Conservation (phyloP, 352 stramenopile genomes). For the Globisporangium takayamanum region DNA sequence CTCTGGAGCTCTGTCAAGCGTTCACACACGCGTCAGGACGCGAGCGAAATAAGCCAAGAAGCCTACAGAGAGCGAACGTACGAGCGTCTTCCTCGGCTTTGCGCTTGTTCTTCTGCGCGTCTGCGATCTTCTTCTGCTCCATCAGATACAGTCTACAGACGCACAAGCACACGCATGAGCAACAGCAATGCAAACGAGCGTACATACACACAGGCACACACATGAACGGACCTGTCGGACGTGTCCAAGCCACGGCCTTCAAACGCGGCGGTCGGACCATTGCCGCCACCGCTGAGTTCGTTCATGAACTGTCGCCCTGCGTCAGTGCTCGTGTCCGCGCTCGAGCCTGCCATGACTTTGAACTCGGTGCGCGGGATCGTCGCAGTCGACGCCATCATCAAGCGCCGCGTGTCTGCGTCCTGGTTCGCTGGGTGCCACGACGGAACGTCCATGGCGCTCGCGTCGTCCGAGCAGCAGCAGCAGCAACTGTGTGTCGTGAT, state of each 20-base stretch:
- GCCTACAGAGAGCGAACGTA: slow-evolving; percentile 12
- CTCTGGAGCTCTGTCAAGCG: slow-evolving; percentile 39
- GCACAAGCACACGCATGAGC: slow-evolving; percentile 4
- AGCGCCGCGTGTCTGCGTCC: slow-evolving; percentile 31
- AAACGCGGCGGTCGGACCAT: slow-evolving; percentile 14
- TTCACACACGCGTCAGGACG: background rate
- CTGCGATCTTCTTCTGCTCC: slow-evolving; percentile 53
- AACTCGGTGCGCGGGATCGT: slow-evolving; percentile 49
- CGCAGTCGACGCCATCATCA: slow-evolving; percentile 14
- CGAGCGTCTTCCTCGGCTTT: slow-evolving; percentile 25
- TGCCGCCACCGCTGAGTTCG: slow-evolving; percentile 32
- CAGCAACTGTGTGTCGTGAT: no score
- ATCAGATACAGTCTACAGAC: slow-evolving; percentile 44
- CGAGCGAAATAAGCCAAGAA: background rate
- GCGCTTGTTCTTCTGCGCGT: slow-evolving; percentile 27
- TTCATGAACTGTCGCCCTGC: slow-evolving; percentile 51
- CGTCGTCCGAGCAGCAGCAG: no score
- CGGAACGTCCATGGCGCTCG: slow-evolving; percentile 50
- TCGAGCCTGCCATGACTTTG: slow-evolving; percentile 56
- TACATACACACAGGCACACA: background rate
- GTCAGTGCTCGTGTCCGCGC: slow-evolving; percentile 54
- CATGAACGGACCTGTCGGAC: slow-evolving; percentile 36
- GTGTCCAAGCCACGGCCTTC: slow-evolving; percentile 58
- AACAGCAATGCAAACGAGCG: background rate
- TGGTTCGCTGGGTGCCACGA: slow-evolving; percentile 71